Evolutionary conservation across 192 early-diverging fungal genomes (phyloP).

Genomic region (Coemansia sp.): DNA sequence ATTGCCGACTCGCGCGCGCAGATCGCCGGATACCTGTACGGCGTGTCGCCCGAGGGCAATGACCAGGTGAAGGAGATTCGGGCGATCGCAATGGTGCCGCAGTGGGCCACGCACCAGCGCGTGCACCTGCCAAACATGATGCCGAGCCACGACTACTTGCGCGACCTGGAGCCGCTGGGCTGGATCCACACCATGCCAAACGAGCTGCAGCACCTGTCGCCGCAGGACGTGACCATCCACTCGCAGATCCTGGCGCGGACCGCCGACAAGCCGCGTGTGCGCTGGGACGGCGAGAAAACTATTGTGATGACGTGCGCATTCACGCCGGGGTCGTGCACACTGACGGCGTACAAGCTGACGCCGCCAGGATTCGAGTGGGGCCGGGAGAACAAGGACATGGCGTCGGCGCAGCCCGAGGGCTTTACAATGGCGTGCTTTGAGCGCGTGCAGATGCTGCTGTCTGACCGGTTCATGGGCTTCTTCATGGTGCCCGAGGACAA

Average conservation of each 20-base stretch:
- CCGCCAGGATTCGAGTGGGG: slow-evolving; percentile 98
- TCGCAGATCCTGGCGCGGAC: slow-evolving; percentile 85
- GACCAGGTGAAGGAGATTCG: slow-evolving; percentile 95
- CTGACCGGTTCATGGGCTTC: slow-evolving; percentile 94
- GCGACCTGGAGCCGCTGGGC: slow-evolving; percentile 91
- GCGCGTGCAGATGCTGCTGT: slow-evolving; percentile 95
- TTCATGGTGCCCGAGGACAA: slow-evolving; percentile 96
- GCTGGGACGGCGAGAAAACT: slow-evolving; percentile 95
- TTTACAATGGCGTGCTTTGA: slow-evolving; percentile 87
- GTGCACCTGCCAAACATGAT: slow-evolving; percentile 85
- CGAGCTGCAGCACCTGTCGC: slow-evolving; percentile 77
- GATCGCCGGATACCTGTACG: slow-evolving; percentile 93
- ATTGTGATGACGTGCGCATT: slow-evolving; percentile 93
- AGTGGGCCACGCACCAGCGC: slow-evolving; percentile 95
- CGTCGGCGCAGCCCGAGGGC: slow-evolving; percentile 73
- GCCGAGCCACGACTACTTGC: slow-evolving; percentile 87
- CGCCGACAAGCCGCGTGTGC: slow-evolving; percentile 55
- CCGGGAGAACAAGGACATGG: slow-evolving; percentile 82
- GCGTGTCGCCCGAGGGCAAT: slow-evolving; percentile 82
- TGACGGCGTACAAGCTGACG: slow-evolving; percentile 93
- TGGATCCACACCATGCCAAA: slow-evolving; percentile 98
- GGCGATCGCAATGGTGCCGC: slow-evolving; percentile 91
- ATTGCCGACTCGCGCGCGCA: slow-evolving; percentile 93
- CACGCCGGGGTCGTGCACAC: slow-evolving; percentile 94
- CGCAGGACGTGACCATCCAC: slow-evolving; percentile 89